These are phyloP conservation scores for Kuraishia ogatae DNA, from an alignment of 805 yeast genomes.

Conservation along the genomic window DNA sequence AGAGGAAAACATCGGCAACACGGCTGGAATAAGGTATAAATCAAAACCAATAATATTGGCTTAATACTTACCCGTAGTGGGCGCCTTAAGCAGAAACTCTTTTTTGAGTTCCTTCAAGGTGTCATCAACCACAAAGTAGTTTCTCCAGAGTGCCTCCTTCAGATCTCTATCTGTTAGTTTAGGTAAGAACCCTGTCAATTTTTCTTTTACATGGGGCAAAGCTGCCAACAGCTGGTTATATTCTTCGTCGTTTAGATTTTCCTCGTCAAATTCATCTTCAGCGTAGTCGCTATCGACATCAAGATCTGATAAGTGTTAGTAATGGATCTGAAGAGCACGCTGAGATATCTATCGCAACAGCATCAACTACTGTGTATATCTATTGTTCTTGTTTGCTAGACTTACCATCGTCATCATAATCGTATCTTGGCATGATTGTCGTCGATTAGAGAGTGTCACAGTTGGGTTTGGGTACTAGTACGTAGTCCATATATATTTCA, in stretches of 20 bases:
- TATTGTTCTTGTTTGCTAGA: neutral
- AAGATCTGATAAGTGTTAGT: neutral
- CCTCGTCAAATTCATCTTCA: constrained; percentile 25
- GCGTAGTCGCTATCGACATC: constrained; percentile 17
- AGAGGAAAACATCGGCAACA: neutral
- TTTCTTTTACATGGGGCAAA: constrained; percentile 33
- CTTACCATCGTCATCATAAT: constrained; percentile 3
- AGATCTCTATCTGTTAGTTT: constrained; percentile 39
- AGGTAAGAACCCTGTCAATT: constrained; percentile 30
- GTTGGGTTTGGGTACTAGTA: too few species aligned
- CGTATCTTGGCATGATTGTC: neutral
- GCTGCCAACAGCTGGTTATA: constrained; percentile 30
- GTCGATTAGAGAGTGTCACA: neutral
- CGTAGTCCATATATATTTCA: too few species aligned
- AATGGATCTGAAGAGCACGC: neutral
- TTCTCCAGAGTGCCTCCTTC: constrained; percentile 50
- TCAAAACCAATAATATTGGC: neutral
- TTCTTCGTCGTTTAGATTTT: constrained; percentile 32
- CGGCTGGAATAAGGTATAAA: neutral
- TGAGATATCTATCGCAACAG: too few species aligned
- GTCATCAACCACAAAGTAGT: constrained; percentile 46
- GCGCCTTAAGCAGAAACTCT: constrained; percentile 15
- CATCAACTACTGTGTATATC: too few species aligned
- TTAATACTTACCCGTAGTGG: constrained; percentile 10
- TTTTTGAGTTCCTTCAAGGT: constrained; percentile 38